A percentile compares a stretch with the other conserved stretches of the same genome.
Conservation (phyloP, 257 asterid genomes). For the Lithospermum erythrorhizon region DNA sequence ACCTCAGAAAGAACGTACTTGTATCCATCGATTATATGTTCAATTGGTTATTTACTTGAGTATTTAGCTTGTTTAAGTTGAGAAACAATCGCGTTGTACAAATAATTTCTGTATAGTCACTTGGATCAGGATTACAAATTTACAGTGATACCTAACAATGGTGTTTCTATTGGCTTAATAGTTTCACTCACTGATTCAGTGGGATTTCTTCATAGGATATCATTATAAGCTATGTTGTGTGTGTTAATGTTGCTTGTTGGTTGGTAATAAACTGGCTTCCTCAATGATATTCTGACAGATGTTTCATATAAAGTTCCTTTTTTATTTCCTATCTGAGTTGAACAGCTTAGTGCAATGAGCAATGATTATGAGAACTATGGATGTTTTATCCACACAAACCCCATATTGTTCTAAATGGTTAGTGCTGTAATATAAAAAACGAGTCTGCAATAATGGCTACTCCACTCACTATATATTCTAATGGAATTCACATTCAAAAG, state of each 20-base stretch:
- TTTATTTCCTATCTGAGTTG: background rate
- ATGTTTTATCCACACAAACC: too few relatives aligned
- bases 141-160: background rate
- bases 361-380: background rate
- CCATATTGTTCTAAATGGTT: background rate
- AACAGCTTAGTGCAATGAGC: background rate
- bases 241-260: background rate
- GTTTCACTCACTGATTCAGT: background rate
- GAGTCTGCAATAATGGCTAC: constrained; percentile 17
- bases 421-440: constrained; percentile 22
- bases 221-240: background rate
- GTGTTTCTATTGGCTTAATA: background rate
- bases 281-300: constrained; percentile 3
- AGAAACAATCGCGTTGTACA: background rate
- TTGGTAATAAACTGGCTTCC: background rate
- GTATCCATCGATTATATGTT: background rate
- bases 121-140: background rate
- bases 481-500: constrained; percentile 22
- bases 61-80: background rate
- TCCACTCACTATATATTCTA: constrained; percentile 28
- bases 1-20: background rate
- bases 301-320: constrained; percentile 1
- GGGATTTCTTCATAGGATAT: background rate
- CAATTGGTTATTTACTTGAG: background rate
- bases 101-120: background rate